A percentile compares a stretch with the other conserved stretches of the same genome.
Evolutionary conservation across 768 basidiomycete species (phyloP).

Genomic region (Boletus reticulatus): DNA sequence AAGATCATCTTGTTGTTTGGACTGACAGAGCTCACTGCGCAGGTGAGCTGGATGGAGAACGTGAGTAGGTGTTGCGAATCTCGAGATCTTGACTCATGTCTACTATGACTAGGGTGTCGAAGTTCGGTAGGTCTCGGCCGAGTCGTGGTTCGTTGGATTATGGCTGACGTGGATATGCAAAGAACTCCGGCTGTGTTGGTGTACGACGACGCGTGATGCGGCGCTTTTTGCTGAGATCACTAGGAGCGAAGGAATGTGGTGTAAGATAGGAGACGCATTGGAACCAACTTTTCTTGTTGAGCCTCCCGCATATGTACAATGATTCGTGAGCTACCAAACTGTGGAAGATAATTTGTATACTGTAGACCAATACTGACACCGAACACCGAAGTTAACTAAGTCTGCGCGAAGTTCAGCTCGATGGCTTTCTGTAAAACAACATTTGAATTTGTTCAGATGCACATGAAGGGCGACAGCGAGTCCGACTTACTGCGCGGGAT

Average conservation of each 20-base stretch:
- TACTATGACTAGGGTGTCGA: slow-evolving; percentile 32
- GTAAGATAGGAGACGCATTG: too few relatives aligned
- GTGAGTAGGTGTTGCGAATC: slow-evolving; percentile 28
- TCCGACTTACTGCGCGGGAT: slow-evolving; percentile 11
- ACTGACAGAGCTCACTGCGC: slow-evolving; percentile 50
- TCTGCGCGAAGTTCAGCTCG: too few relatives aligned
- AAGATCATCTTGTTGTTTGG: slow-evolving; percentile 49
- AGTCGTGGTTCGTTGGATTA: not conserved
- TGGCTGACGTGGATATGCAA: not conserved
- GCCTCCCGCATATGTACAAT: too few relatives aligned
- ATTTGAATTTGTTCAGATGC: too few relatives aligned
- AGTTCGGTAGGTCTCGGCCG: slow-evolving; percentile 29
- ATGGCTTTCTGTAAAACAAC: too few relatives aligned
- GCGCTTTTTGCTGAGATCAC: too few relatives aligned
- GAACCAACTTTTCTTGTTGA: too few relatives aligned
- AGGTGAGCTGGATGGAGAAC: slow-evolving; percentile 50
- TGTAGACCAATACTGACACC: too few relatives aligned
- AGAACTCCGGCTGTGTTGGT: slow-evolving; percentile 32
- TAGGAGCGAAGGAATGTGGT: not conserved
- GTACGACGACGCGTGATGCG: slow-evolving; percentile 26
- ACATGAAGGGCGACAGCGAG: too few relatives aligned
- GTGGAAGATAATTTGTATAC: too few relatives aligned
- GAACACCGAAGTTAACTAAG: too few relatives aligned
- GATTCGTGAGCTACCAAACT: too few relatives aligned
- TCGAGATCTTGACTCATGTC: not conserved